Percentiles rank a stretch among this genome's conserved stretches.
Evolutionary conservation across 164 flowering plant species (phyloP).

Genomic region (Dillenia turbinata): DNA sequence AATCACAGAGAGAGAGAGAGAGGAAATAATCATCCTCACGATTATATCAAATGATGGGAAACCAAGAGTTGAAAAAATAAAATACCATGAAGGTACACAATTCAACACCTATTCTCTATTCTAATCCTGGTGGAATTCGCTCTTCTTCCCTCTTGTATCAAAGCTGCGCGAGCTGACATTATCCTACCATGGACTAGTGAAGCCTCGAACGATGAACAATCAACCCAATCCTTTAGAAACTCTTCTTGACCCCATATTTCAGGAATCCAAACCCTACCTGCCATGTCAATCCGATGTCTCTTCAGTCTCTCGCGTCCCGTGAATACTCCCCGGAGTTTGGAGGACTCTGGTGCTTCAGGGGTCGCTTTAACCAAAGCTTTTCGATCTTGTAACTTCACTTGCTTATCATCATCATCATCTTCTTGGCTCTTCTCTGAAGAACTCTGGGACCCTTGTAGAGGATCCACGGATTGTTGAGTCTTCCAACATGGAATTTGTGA

Average conservation of each 20-base stretch:
- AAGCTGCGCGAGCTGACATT: constrained; percentile 39
- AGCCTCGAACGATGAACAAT: constrained; percentile 44
- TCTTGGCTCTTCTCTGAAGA: not conserved
- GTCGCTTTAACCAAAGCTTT: not conserved
- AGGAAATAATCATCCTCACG: no score
- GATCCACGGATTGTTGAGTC: not conserved
- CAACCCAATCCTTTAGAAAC: constrained; percentile 54
- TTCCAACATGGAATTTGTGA: not conserved
- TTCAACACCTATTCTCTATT: constrained; percentile 37
- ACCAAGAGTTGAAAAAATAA: not conserved
- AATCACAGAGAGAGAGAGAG: no score
- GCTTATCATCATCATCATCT: not conserved
- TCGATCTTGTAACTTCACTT: not conserved
- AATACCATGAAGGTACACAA: not conserved
- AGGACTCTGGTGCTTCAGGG: not conserved
- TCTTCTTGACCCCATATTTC: constrained; percentile 71
- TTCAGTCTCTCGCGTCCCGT: constrained; percentile 53
- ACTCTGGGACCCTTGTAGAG: no score
- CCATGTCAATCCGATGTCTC: constrained; percentile 45
- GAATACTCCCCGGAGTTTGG: constrained; percentile 8
- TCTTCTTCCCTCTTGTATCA: constrained; percentile 39
- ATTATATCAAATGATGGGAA: no score
- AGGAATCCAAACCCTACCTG: constrained; percentile 66
- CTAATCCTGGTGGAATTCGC: constrained; percentile 20
- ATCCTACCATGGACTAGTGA: constrained; percentile 26